Base-by-base conservation (phyloP, 352 stramenopile species). In the Albugo laibachii region DNA sequence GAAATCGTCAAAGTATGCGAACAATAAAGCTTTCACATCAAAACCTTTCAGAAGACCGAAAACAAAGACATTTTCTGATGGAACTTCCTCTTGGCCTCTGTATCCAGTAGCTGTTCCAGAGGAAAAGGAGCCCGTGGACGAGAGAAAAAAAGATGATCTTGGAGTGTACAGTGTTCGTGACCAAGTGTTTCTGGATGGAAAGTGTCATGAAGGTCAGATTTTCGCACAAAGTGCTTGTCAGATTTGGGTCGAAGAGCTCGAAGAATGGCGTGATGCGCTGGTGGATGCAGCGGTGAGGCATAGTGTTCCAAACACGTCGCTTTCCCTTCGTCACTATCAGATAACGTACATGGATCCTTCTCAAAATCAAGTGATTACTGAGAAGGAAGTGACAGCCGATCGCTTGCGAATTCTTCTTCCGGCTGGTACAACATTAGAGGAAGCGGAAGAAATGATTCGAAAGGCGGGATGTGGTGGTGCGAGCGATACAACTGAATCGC, bases 151-250 rank as follows among this genome's bases (percentile, higher is more conserved):
- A 36, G 70, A 84, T 16, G 68, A 81, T 41, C 67, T 65, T 13
- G 78, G 78, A 19, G 65, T 91, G 18, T 91, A 91, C 41, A 52
- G 54, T 24, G 63, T 85, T 13, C 60, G 66, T 27, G 69, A 72
- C 13, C 44, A 59, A n/a, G 78, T 91, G 20, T 91, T 83, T 44
- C 54, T 91, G 21, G 78, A 88, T 55, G 78, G 74, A 36, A 83
- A 80, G 45, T 72, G 69, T 31, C 75, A 91, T 47, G 71, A 80
- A 37, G 54, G 13, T 40, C 39, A 21, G 16, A 1, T 0, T 21
- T 11, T 36, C 67, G 63, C 42, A 54, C 19, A 76, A 84, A 44
- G 54, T 91, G 2, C 68, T 13, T 91, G 75, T 40, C 66, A 91
- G 57, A 70, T 91, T 36, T 91, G 78, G 78, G 58, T 83, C 18